Base-by-base conservation (phyloP, 2,329 filamentous ascomycete species). In the Colletotrichum destructivum region DNA sequence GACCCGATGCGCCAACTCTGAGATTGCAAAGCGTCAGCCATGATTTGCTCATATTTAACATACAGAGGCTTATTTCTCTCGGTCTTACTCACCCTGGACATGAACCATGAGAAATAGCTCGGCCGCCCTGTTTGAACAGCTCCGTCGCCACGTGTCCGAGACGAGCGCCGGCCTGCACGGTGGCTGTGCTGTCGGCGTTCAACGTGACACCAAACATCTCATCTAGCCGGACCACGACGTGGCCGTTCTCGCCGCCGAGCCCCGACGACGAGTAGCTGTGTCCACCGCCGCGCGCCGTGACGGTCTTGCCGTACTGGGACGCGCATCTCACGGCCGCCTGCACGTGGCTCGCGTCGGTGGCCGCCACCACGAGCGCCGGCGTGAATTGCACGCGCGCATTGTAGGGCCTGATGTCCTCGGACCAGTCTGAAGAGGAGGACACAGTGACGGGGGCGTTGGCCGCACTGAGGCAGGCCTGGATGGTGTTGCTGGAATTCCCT, bases 251-350 rank as follows among this genome's bases (percentile, higher is more conserved):
- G 9, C 86, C 86, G 40, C 86, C 85, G 0, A 85, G 81, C 4
- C 84, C 85, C 71, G 83, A 84, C 0, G 84, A 85, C 0, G 83
- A 86, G 73, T 88, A 89, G 3, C 83, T 86, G 76, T 88, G 87
- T 4, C 87, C 87, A 40, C 87, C 87, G 64, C 84, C 83, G 73
- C 85, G 85, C 40, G 86, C 83, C 62, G 84, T 86, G 16, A 87
- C 84, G 76, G 85, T 86, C 68, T 86, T 73, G 8, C 79, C 79
- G n/a, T 79, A 75, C 69, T 81, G 72, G 8, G 76, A 77, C 44
- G 84, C 87, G 74, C 86, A 88, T 5, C 78, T 75, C 7, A 89
- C 84, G 8, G 85, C 84, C 66, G 83, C 81, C 57, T 84, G 83
- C 5, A 88, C 79, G 63, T 88, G 82, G 62, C 83, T 77, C 54